Evolutionary conservation across 1,139 yeast genomes (phyloP), one percentile per base, ranked within the genome.

Genomic region (Yamadazyma siamensis): DNA sequence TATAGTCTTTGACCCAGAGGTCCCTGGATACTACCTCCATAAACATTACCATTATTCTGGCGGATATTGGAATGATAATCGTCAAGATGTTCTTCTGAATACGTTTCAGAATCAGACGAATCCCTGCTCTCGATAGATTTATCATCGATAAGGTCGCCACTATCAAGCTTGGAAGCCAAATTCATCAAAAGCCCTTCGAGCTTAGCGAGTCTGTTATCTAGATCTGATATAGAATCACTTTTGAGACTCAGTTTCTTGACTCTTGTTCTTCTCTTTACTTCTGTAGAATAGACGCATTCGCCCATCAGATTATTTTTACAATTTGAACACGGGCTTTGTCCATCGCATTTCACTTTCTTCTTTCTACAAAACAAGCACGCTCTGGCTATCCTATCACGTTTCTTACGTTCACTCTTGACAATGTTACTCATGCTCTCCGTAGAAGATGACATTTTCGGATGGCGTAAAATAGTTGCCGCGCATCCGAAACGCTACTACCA

Each of bases 331-430:
- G 70, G 68, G n/a, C 38, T 36, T 3, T 44, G 39, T 0, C 76
- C 76, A 38, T 67, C 60, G 44, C 77, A 71, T 39, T 67, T 69
- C 36, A 69, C 54, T 43, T 71, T 71, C 41, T 65, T 67, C 24
- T 43, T 39, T 5, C 75, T 53, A 40, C 76, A 72, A 13, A 51
- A 54, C 31, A 69, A 71, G 40, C 79, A 74, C 1, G 79, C 79
- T 26, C 34, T 40, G 3, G 45, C 33, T 2, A 66, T 69, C 27
- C 77, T 49, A 29, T 59, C 57, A 4, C 68, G 49, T 24, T 37
- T 41, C 29, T 41, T 43, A 8, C 15, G 21, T 21, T 25, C 33
- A n/a, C n/a, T n/a, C n/a, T n/a, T n/a, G n/a, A n/a, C n/a, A n/a
- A n/a, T n/a, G n/a, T n/a, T n/a, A n/a, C n/a, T n/a, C n/a, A n/a